A percentile compares a stretch with the other conserved stretches of the same genome.
Conservation (phyloP, 2,329 filamentous ascomycete species). For the Davidsoniella virescens region DNA sequence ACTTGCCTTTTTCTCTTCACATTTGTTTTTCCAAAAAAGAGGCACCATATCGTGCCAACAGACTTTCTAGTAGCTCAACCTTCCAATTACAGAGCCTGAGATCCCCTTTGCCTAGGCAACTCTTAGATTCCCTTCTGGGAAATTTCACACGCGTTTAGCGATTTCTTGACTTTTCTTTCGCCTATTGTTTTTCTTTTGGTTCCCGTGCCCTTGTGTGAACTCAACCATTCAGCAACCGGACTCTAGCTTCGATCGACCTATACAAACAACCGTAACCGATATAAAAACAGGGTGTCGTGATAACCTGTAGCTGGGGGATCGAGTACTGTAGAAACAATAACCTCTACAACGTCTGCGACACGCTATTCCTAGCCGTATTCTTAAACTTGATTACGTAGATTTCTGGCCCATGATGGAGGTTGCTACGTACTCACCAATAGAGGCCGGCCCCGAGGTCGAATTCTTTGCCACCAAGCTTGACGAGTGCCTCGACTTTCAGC, state of each 20-base stretch:
- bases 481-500: slow-evolving; percentile 41
- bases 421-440: slow-evolving; percentile 2
- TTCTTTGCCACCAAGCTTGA: slow-evolving; percentile 73
- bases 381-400: not conserved
- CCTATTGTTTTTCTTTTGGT: no score
- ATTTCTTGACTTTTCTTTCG: no score
- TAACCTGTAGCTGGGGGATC: no score
- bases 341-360: not conserved
- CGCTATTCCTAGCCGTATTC: not conserved
- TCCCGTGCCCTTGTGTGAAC: no score
- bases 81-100: not conserved
- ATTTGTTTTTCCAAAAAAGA: no score
- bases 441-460: slow-evolving; percentile 66
- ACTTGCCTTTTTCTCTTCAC: not conserved
- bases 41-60: not conserved
- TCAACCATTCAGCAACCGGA: no score
- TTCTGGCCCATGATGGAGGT: slow-evolving; percentile 11
- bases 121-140: no score
- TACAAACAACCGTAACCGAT: not conserved
- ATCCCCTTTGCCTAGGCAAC: no score
- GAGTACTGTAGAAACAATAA: not conserved
- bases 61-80: not conserved
- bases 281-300: no score
- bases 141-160: no score
- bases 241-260: no score